Evolutionary conservation across 1,284 basidiomycete species (phyloP), one percentile per base, ranked within the genome.

Genomic region (Thelephora terrestris): DNA sequence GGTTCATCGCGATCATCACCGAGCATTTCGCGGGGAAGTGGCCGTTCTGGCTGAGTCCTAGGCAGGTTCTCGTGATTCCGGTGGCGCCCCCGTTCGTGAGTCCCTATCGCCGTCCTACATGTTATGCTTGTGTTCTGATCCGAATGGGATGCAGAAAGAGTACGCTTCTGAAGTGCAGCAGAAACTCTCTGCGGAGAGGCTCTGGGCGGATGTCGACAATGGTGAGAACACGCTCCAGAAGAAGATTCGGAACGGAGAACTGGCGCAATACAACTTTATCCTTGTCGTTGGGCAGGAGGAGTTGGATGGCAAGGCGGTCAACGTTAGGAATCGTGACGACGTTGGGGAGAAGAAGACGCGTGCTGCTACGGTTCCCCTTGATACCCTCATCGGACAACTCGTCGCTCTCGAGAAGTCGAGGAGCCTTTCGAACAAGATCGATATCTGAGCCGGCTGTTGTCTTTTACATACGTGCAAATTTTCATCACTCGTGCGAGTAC

Each of bases 1-100:
- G 96, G 1, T 99, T 99, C 71, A 91, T 97, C 51, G 95, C 92
- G 37, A 98, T 99, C 61, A 84, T 95, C 55, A 98, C 92, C 4
- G 96, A 99, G 67, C 93, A 97, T 64, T 95, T 93, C 63, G 94
- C 81, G 40, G 96, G 96, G 29, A 97, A 97, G 71, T 99, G 95
- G 94, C 96, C 96, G 4, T 97, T 99, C 78, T 99, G 96, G 96
- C 63, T 99, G 45, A 93, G 87, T 0, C 96, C 96, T 12, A 79
- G 96, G 43, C 96, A 99, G 68, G 83, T 97, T 23, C 70, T 96
- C 24, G 87, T 99, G 49, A 88, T 99, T 45, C 96, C 96, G 2
- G 92, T 99, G 32, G 92, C 94, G 16, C 79, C 75, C 12, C 81
- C 88, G 27, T 91, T 81, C 58, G 87, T 93, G 57, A 61, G 87